These are phyloP conservation scores for Calonectria leucothoes DNA, from an alignment of 2,329 filamentous ascomycete genomes.

Conservation along the genomic window DNA sequence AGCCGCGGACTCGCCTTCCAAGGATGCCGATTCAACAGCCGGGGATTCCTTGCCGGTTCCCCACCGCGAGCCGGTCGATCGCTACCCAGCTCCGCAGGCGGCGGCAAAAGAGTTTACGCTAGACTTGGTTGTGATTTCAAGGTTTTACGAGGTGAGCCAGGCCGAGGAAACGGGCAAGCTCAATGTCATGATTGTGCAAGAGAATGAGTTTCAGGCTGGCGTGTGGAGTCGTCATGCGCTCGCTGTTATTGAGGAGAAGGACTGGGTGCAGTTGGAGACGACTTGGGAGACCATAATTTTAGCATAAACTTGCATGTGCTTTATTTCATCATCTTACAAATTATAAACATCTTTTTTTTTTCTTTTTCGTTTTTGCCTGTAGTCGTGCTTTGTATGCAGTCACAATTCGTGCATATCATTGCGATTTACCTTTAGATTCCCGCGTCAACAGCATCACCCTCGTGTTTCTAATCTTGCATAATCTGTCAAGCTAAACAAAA, in stretches of 20 bases:
- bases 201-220: not conserved
- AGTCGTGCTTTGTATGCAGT: not conserved
- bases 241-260: not conserved
- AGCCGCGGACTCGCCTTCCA: not conserved
- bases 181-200: slow-evolving; percentile 3
- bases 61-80: not conserved
- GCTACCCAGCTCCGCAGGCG: not conserved
- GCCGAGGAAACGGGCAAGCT: not conserved
- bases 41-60: not conserved
- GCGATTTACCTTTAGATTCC: not conserved
- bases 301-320: too few relatives aligned
- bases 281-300: not conserved
- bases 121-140: not conserved
- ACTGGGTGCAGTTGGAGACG: not conserved
- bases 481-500: not conserved
- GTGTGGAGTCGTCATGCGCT: not conserved
- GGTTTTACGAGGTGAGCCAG: not conserved
- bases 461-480: not conserved
- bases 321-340: too few relatives aligned
- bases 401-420: not conserved
- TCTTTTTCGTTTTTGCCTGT: too few relatives aligned
- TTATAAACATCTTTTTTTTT: not conserved
- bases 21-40: not conserved
- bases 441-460: not conserved
- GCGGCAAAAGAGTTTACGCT: not conserved